Evolutionary conservation across 2,329 filamentous ascomycete genomes (phyloP).

Genomic region (Calonectria pauciramosa): DNA sequence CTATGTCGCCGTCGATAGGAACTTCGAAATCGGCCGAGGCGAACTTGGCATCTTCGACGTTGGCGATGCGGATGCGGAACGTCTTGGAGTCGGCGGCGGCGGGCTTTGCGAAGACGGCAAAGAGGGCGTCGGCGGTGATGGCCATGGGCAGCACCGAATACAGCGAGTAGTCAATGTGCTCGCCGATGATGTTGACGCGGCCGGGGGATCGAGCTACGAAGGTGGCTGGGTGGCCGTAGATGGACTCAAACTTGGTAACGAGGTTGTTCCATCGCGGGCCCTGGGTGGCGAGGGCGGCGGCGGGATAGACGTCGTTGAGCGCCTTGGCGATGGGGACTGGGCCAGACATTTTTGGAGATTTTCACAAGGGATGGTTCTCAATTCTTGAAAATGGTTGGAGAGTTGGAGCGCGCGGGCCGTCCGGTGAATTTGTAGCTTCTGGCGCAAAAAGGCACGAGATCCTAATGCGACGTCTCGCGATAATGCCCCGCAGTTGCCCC

Average conservation of each 20-base stretch:
- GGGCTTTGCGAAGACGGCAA: constrained; percentile 78
- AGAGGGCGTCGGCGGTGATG: constrained; percentile 89
- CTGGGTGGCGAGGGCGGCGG: constrained; percentile 77
- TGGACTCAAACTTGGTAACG: constrained; percentile 76
- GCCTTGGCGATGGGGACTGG: constrained; percentile 81
- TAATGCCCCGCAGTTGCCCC: constrained; percentile 43
- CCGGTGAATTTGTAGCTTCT: constrained; percentile 26
- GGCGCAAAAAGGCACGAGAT: constrained; percentile 31
- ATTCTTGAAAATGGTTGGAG: background rate
- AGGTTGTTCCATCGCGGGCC: constrained; percentile 82
- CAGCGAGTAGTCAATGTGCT: constrained; percentile 98
- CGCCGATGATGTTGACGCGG: constrained; percentile 97
- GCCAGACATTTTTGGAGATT: constrained; percentile 59
- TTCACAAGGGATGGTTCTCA: background rate
- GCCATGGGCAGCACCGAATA: constrained; percentile 98
- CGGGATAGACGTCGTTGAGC: constrained; percentile 86
- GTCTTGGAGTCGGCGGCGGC: constrained; percentile 63
- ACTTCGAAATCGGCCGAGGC: constrained; percentile 81
- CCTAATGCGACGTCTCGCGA: constrained; percentile 36
- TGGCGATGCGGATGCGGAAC: constrained; percentile 82
- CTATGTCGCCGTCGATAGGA: constrained; percentile 71
- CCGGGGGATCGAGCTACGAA: constrained; percentile 94
- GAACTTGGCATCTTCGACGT: constrained; percentile 83
- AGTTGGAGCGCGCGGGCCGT: background rate
- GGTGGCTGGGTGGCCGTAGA: constrained; percentile 78